Evolutionary conservation across 345 rosid genomes (phyloP), one percentile per base, ranked within the genome.

Genomic region (Corchorus olitorius): DNA sequence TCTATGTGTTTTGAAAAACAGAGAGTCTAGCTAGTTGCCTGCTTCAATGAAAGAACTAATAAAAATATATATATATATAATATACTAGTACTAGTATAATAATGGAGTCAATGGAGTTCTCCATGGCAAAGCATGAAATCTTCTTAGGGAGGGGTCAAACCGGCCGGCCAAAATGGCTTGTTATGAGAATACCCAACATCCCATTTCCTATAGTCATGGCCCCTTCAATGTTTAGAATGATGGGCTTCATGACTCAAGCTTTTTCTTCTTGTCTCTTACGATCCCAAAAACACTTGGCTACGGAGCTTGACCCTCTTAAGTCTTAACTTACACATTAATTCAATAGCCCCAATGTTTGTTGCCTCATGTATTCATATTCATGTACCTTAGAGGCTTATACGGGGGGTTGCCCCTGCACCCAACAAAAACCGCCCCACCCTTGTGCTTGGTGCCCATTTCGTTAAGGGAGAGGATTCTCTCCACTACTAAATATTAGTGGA

Each of bases 171-270:
- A 62, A 76, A 82, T 79, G 82, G 74, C 45, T 14, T 87, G 88
- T 83, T 41, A 11, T 27, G 37, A 41, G 60, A 82, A 74, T 70
- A 43, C 73, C 81, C 73, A 70, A 70, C 90, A 87, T 65, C 83
- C 82, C 88, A 85, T 85, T 76, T 83, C 67, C 82, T 65, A 17
- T 41, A 34, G 61, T 81, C 11, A 78, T 78, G 85, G 78, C 60
- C 83, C 58, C 75, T 65, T 1, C 67, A 14, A 35, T 68, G 79
- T 68, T 63, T 27, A 67, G 83, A 81, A 76, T 52, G 34, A 75
- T 56, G 74, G 77, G 78, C 53, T 72, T 83, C 13, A 22, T 17
- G 37, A 7, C 46, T 33, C 66, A 34, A 0, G 73, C 0, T 13
- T 56, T 20, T 17, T 5, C 37, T 49, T 8, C 46, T 71, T 78